Percentiles rank a stretch among this genome's conserved stretches.
phyloP scores from a whole-genome alignment of 768 basidiomycete species.

The Tylopilus rubrobrunneus region DNA sequence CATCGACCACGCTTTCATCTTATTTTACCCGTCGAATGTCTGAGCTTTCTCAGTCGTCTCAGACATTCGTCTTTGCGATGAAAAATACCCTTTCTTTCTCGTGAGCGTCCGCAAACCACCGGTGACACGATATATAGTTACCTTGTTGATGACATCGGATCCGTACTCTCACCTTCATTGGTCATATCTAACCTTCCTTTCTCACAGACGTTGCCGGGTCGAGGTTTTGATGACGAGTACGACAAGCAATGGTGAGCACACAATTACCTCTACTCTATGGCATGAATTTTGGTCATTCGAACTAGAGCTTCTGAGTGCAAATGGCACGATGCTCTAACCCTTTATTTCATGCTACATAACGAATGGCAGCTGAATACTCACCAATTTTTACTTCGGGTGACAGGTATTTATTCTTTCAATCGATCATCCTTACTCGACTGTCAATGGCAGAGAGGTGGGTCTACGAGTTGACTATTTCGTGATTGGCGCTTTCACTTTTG shows the following conservation, averaged over 20 bases:
- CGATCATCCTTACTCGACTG: not conserved
- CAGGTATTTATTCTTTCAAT: not conserved
- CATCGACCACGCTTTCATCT: too few relatives aligned
- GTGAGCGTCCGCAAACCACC: too few relatives aligned
- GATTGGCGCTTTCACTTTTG: not conserved
- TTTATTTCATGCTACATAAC: conserved; percentile 24
- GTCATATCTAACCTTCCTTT: conserved; percentile 7
- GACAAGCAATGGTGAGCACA: conserved; percentile 4
- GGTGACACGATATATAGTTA: too few relatives aligned
- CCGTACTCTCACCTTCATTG: not conserved
- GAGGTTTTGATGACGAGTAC: not conserved
- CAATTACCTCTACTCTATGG: not conserved
- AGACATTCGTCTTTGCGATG: too few relatives aligned
- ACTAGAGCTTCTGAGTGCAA: conserved; percentile 90
- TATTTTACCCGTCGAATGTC: too few relatives aligned
- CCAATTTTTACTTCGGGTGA: not conserved
- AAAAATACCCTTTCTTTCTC: too few relatives aligned
- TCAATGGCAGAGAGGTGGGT: conserved; percentile 7
- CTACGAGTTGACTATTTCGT: not conserved
- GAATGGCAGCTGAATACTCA: not conserved
- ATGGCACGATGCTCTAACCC: conserved; percentile 64
- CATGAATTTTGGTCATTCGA: conserved; percentile 56
- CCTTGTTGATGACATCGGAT: too few relatives aligned
- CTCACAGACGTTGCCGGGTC: not conserved
- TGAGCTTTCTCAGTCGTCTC: too few relatives aligned